These are phyloP conservation scores for Ascochyta clinopodiicola DNA, from an alignment of 2,329 filamentous ascomycete species.

Conservation along the genomic window DNA sequence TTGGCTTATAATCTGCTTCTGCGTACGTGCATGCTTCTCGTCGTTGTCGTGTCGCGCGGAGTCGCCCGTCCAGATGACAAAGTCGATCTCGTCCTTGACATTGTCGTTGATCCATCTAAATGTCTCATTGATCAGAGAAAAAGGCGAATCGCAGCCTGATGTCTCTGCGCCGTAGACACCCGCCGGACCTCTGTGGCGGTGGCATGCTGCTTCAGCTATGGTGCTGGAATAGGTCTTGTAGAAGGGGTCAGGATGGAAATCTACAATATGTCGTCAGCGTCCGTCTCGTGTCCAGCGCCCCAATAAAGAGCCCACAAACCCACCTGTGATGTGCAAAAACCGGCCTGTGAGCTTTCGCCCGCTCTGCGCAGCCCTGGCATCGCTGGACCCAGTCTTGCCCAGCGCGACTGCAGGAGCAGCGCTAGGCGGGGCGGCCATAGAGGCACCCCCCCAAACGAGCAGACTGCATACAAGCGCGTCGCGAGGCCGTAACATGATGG, in stretches of 20 bases:
- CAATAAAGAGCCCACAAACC: conserved; percentile 8
- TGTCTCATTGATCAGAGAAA: conserved; percentile 82
- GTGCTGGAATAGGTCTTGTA: conserved; percentile 82
- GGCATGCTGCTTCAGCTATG: conserved; percentile 73
- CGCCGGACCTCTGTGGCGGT: conserved; percentile 76
- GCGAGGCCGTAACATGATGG: conserved; percentile 33
- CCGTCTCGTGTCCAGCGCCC: background rate
- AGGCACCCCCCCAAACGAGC: conserved; percentile 31
- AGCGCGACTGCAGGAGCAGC: conserved; percentile 17
- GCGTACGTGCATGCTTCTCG: conserved; percentile 76
- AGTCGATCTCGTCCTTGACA: conserved; percentile 80
- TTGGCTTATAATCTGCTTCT: conserved; percentile 75
- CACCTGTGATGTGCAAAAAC: conserved; percentile 90
- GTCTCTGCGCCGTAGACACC: conserved; percentile 85
- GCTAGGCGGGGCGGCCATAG: conserved; percentile 38
- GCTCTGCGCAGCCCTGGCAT: conserved; percentile 18
- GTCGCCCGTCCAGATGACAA: conserved; percentile 92
- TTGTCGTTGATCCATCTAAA: conserved; percentile 86
- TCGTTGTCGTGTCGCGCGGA: conserved; percentile 90
- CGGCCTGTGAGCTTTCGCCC: conserved; percentile 60
- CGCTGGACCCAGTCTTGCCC: conserved; percentile 17
- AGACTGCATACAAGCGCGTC: conserved; percentile 37
- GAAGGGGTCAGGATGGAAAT: conserved; percentile 89
- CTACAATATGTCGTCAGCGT: conserved; percentile 55
- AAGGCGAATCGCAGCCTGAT: conserved; percentile 86